These are phyloP conservation scores for Rosa chinensis DNA, from an alignment of 306 rosid species.

Conservation along the genomic window DNA sequence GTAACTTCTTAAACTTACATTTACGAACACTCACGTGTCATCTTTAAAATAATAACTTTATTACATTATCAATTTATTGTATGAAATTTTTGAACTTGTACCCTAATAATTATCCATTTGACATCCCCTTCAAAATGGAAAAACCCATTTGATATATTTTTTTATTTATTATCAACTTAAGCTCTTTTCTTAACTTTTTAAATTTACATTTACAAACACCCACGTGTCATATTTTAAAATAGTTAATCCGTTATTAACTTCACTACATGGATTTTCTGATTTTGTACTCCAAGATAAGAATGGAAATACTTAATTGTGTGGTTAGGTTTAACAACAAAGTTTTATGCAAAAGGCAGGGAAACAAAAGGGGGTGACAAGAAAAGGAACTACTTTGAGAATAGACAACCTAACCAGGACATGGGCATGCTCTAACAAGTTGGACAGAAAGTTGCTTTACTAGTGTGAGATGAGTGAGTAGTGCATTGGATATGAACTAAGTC, in stretches of 20 bases:
- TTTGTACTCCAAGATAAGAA: not conserved
- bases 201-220: not conserved
- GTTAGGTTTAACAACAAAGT: not conserved
- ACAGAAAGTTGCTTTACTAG: conserved; percentile 33
- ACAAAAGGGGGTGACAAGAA: not conserved
- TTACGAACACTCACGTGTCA: no score
- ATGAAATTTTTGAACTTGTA: no score
- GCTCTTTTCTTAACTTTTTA: no score
- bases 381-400: not conserved
- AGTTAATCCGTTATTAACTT: not conserved
- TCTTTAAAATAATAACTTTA: no score
- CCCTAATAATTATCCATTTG: no score
- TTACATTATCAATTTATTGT: no score
- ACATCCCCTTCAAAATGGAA: no score
- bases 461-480: conserved; percentile 19
- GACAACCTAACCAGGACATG: conserved; percentile 28
- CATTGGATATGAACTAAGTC: conserved; percentile 26
- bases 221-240: not conserved
- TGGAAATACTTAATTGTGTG: not conserved
- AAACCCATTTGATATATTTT: no score
- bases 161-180: no score
- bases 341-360: not conserved
- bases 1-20: no score
- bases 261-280: not conserved
- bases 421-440: conserved; percentile 24